phyloP scores from a whole-genome alignment of 225 moss, liverwort and hornwort species.

The Climacium dendroides region DNA sequence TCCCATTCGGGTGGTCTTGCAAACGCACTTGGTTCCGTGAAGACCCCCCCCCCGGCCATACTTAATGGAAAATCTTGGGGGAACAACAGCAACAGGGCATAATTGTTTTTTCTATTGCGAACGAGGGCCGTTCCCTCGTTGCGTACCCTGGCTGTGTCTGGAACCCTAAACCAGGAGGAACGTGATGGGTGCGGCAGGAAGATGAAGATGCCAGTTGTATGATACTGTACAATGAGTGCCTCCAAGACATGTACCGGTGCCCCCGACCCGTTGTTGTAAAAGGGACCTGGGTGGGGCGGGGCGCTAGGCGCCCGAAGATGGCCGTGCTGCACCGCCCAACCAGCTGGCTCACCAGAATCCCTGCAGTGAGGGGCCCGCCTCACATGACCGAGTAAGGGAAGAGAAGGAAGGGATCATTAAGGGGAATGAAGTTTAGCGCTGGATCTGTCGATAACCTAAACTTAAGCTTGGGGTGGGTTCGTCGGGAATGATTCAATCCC shows the following conservation, averaged over 20 bases:
- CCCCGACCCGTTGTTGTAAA: background rate
- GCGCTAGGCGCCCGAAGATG: background rate
- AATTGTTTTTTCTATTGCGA: background rate
- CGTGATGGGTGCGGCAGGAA: background rate
- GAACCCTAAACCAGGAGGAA: background rate
- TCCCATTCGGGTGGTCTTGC: too few species aligned
- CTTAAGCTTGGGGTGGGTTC: background rate
- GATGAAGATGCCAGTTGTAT: background rate
- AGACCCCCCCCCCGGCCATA: too few species aligned
- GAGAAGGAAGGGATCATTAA: background rate
- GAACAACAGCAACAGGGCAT: too few species aligned
- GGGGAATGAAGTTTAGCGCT: background rate
- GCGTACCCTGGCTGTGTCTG: background rate
- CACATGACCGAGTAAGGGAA: background rate
- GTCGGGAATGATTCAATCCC: background rate
- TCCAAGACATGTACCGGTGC: background rate
- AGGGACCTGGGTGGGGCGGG: background rate
- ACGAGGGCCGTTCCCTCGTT: background rate
- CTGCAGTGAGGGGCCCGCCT: background rate
- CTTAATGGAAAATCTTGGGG: too few species aligned
- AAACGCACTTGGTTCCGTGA: too few species aligned
- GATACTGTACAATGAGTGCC: background rate
- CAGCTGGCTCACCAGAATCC: conserved; percentile 6
- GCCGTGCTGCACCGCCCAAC: conserved; percentile 14
- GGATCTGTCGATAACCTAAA: background rate